Percentiles rank a stretch among this genome's conserved stretches.
Evolutionary conservation across 176 grass and related monocot species (phyloP).

Genomic region (Cymbopogon citratus): DNA sequence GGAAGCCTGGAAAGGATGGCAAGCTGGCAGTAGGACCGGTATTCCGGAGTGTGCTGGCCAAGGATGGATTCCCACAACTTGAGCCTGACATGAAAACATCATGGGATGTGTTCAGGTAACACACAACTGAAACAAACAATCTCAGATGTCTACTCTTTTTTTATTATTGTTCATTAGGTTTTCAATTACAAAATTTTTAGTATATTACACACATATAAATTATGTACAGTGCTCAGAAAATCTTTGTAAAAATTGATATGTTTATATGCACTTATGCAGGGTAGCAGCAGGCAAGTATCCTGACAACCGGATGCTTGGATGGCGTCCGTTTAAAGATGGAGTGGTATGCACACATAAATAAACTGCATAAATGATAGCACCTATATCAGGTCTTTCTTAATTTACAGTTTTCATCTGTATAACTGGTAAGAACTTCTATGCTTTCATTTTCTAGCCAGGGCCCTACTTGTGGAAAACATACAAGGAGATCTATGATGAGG

Average conservation of each 20-base stretch:
- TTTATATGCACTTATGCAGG: constrained; percentile 35
- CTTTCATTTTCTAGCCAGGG: constrained; percentile 53
- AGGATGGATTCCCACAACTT: constrained; percentile 61
- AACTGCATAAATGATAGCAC: not conserved
- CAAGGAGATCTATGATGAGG: constrained; percentile 82
- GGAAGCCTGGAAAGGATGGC: constrained; percentile 61
- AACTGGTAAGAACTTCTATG: constrained; percentile 5
- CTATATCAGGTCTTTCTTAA: not conserved
- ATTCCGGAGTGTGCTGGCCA: constrained; percentile 62
- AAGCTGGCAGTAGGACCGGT: constrained; percentile 62
- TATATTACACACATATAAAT: not conserved
- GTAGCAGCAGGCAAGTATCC: constrained; percentile 75
- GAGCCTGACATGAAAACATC: constrained; percentile 68
- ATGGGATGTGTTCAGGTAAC: constrained; percentile 98
- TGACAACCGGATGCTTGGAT: constrained; percentile 86
- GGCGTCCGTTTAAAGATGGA: constrained; percentile 74
- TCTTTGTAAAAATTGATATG: not conserved
- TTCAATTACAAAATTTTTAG: not conserved
- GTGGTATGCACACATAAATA: constrained; percentile 42
- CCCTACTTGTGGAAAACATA: constrained; percentile 94
- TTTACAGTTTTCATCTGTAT: not conserved
- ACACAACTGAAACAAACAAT: not conserved
- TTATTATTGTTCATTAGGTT: not conserved
- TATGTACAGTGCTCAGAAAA: not conserved
- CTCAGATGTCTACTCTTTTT: not conserved